These are phyloP conservation scores for Backusella australiensis DNA, from an alignment of 192 early-diverging fungal species.

Conservation along the genomic window DNA sequence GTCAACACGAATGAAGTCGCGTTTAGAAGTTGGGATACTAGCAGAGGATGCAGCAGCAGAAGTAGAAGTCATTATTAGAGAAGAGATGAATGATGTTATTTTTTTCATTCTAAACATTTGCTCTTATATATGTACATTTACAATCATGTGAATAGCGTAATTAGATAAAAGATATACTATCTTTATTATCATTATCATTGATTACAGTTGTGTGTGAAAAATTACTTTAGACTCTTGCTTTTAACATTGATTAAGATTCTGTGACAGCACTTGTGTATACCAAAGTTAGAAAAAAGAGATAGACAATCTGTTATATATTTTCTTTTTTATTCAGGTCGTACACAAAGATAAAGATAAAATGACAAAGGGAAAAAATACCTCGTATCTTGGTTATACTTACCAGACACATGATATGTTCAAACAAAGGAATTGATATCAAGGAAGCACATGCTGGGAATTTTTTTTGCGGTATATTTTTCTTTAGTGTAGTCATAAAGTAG, in stretches of 20 bases:
- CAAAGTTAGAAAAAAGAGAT: neutral
- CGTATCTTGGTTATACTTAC: neutral
- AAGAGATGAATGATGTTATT: neutral
- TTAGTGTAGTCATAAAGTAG: neutral
- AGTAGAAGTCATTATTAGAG: neutral
- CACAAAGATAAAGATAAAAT: neutral
- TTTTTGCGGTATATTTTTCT: neutral
- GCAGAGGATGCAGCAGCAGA: neutral
- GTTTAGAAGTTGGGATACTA: neutral
- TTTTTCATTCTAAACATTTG: neutral
- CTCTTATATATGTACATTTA: neutral
- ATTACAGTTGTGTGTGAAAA: neutral
- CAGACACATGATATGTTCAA: neutral
- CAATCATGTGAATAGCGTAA: neutral
- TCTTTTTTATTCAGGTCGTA: neutral
- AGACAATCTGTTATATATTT: neutral
- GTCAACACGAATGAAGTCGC: slow-evolving; percentile 16
- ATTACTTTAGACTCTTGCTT: neutral
- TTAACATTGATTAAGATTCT: neutral
- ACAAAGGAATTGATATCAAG: neutral
- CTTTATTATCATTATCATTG: neutral
- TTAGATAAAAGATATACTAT: neutral
- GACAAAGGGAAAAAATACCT: neutral
- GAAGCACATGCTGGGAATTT: neutral
- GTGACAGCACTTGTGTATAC: neutral